These are phyloP conservation scores for Fraxinus quadrangulata DNA, from an alignment of 257 asterid genomes.

Conservation along the genomic window DNA sequence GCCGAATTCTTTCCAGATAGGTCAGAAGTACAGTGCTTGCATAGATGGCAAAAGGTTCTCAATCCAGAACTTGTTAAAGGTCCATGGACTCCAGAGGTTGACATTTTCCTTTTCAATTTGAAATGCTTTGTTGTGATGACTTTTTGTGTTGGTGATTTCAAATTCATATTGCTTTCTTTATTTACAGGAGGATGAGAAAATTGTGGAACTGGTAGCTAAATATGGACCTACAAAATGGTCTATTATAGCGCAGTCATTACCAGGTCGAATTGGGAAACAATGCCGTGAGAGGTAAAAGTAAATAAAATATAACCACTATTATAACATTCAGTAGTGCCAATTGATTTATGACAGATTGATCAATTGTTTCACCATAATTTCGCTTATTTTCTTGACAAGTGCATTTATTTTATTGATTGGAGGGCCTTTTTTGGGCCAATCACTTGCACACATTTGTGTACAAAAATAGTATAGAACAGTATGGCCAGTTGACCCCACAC, in stretches of 20 bases:
- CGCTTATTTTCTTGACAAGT: neutral
- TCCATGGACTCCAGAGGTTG: constrained; percentile 96
- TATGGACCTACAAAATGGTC: constrained; percentile 99
- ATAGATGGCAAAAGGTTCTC: constrained; percentile 99
- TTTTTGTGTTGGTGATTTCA: constrained; percentile 15
- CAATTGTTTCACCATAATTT: neutral
- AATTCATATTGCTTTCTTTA: constrained; percentile 24
- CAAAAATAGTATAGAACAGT: neutral
- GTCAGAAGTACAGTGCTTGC: constrained; percentile 99
- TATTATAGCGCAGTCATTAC: constrained; percentile 84
- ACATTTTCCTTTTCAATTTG: constrained; percentile 20
- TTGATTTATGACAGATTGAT: constrained; percentile 18
- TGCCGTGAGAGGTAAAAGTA: constrained; percentile 95
- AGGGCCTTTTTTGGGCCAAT: neutral
- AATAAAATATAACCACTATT: constrained; percentile 15
- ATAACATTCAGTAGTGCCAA: constrained; percentile 6
- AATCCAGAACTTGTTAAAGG: constrained; percentile 99
- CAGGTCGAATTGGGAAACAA: constrained; percentile 99
- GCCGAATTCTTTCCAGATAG: constrained; percentile 97
- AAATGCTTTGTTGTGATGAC: constrained; percentile 22
- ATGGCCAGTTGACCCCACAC: neutral
- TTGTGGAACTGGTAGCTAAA: constrained; percentile 73
- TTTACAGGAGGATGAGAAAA: constrained; percentile 91
- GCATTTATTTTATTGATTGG: constrained; percentile 3
- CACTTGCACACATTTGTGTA: neutral